These are phyloP conservation scores for Kernera saxatilis DNA, from an alignment of 345 rosid genomes.

Conservation along the genomic window DNA sequence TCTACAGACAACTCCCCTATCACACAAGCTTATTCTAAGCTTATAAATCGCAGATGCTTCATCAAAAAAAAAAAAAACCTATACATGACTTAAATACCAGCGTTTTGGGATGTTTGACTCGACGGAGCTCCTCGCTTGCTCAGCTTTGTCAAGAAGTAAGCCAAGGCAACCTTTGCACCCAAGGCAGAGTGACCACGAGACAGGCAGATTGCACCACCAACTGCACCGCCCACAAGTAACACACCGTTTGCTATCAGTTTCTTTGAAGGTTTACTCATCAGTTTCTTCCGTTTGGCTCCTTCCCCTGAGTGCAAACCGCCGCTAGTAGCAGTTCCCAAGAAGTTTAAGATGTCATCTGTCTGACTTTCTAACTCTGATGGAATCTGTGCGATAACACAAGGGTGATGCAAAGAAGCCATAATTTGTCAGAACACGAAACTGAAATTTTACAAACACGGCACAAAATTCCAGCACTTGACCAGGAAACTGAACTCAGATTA, in stretches of 20 bases:
- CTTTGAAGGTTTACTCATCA: slow-evolving; percentile 55
- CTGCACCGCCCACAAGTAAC: slow-evolving; percentile 55
- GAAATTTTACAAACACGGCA: neutral
- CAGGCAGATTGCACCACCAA: slow-evolving; percentile 57
- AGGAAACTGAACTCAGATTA: neutral
- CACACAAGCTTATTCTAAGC: neutral
- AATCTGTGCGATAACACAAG: slow-evolving; percentile 37
- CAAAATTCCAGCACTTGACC: neutral
- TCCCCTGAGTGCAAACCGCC: slow-evolving; percentile 20
- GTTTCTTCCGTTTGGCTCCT: slow-evolving; percentile 36
- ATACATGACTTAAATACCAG: slow-evolving; percentile 17
- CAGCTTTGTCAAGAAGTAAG: slow-evolving; percentile 71
- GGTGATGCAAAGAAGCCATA: neutral
- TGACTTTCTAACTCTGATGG: slow-evolving; percentile 52
- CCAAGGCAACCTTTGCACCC: slow-evolving; percentile 81
- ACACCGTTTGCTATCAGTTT: slow-evolving; percentile 58
- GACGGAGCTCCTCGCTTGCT: slow-evolving; percentile 45
- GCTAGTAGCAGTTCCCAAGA: neutral
- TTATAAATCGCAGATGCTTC: neutral
- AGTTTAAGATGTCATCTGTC: slow-evolving; percentile 10
- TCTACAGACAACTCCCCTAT: slow-evolving; percentile 6
- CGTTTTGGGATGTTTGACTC: slow-evolving; percentile 30
- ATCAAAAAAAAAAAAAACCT: slow-evolving; percentile 8
- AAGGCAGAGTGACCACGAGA: slow-evolving; percentile 66
- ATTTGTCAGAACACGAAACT: neutral